A percentile compares a stretch with the other conserved stretches of the same genome.
Conservation (phyloP, 495 filamentous ascomycete species). For the Penicillium chermesinum region DNA sequence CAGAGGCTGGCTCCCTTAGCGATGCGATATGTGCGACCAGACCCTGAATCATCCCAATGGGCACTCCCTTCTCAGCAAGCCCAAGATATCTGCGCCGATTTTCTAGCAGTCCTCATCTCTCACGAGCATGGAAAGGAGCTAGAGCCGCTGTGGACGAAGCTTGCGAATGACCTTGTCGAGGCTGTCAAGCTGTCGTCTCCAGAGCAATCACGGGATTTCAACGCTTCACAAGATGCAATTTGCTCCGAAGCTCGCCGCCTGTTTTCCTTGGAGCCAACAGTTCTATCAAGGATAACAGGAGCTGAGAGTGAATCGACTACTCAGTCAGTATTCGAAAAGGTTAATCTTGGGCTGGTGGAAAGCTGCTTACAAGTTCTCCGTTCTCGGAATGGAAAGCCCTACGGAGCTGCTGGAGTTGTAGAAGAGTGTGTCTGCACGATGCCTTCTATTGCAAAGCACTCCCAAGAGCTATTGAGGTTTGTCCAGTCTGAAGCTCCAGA, state of each 20-base stretch:
- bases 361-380: slow-evolving; percentile 47
- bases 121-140: slow-evolving; percentile 29
- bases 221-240: slow-evolving; percentile 61
- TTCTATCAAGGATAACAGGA: slow-evolving; percentile 34
- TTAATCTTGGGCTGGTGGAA: slow-evolving; percentile 38
- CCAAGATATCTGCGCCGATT: slow-evolving; percentile 35
- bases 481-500: slow-evolving; percentile 43
- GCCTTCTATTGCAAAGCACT: slow-evolving; percentile 33
- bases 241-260: slow-evolving; percentile 56
- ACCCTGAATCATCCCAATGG: slow-evolving; percentile 45
- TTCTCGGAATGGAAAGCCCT: slow-evolving; percentile 73
- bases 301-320: slow-evolving; percentile 19
- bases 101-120: slow-evolving; percentile 26
- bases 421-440: slow-evolving; percentile 44
- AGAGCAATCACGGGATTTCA: slow-evolving; percentile 71
- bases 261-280: slow-evolving; percentile 51
- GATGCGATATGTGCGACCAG: slow-evolving; percentile 50
- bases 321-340: slow-evolving; percentile 21
- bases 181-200: slow-evolving; percentile 65
- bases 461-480: slow-evolving; percentile 36
- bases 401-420: slow-evolving; percentile 66
- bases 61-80: slow-evolving; percentile 36
- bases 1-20: slow-evolving; percentile 53
- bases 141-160: slow-evolving; percentile 46
- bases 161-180: slow-evolving; percentile 52